Evolutionary conservation across 2,329 filamentous ascomycete genomes (phyloP), one percentile per base, ranked within the genome.

Genomic region (Fusarium longipes): DNA sequence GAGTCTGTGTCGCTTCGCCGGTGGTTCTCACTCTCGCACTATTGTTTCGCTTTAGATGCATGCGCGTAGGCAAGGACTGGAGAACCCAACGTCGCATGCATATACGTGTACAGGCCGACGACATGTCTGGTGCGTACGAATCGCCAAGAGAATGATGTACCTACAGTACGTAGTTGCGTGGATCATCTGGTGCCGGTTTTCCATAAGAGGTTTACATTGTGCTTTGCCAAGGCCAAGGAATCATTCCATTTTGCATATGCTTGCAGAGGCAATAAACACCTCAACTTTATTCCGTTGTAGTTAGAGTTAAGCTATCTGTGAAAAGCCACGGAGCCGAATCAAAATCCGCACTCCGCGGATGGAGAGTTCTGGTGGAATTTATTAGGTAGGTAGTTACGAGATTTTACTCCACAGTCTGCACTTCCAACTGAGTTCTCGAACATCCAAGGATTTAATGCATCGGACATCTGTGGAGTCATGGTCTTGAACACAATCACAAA

Each of bases 131-230:
- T 43, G 20, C 35, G 27, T 63, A 32, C 51, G 40, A 38, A 39
- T 48, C 58, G 50, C 60, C 50, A 63, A 63, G 51, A 39, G 42
- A 38, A 52, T 36, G 6, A 61, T 44, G 40, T 43, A 54, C 39
- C 39, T 43, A n/a, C 12, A 18, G 11, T 43, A 25, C 15, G 35
- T 27, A 53, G 18, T 35, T 44, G 33, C 54, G 55, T 65, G 65
- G 55, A 64, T 42, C 59, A 40, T 32, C 18, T 50, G 15, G 58
- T 63, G 58, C 60, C 60, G 60, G 42, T 63, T 51, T 63, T 63
- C 51, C 58, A 63, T 50, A 43, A 63, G 58, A 49, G 32, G 24
- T 36, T 38, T 36, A 22, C 29, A 42, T 38, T 36, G 35, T 27
- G n/a, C 15, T 27, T 56, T 57, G 57, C 56, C 56, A 45, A 54